These are phyloP conservation scores for Yamagishiella unicocca DNA, from an alignment of 139 green algal genomes.

Conservation along the genomic window DNA sequence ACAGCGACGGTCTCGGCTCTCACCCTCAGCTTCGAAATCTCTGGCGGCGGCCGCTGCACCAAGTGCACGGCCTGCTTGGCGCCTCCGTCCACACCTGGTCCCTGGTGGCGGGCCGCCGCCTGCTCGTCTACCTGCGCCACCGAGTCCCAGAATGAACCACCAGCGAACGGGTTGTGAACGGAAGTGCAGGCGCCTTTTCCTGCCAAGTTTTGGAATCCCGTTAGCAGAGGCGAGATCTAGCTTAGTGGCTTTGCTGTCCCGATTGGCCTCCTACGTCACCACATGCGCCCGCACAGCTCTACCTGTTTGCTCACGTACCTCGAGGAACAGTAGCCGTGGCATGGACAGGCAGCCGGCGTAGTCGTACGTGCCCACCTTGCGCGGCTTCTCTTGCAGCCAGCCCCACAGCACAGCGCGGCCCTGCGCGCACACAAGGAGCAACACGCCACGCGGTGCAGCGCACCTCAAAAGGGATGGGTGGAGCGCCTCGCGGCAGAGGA, in stretches of 20 bases:
- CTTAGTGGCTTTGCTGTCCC: no score
- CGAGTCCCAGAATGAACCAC: no score
- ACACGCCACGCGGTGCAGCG: no score
- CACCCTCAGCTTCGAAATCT: constrained; percentile 35
- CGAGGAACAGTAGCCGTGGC: constrained; percentile 76
- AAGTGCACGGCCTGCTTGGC: background rate
- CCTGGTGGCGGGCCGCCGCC: background rate
- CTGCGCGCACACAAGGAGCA: no score
- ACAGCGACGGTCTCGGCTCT: background rate
- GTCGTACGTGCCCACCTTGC: constrained; percentile 72
- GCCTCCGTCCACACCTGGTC: background rate
- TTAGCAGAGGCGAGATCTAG: no score
- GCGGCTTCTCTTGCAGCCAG: constrained; percentile 89
- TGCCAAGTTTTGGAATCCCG: no score
- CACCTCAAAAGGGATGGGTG: no score
- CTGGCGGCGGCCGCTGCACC: constrained; percentile 47
- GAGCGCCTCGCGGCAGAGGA: no score
- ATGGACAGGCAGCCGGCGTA: constrained; percentile 90
- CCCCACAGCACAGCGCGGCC: constrained; percentile 86
- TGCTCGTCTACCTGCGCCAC: background rate
- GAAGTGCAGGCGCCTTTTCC: no score
- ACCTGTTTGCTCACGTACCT: constrained; percentile 17
- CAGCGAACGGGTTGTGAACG: no score
- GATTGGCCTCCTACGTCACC: no score
- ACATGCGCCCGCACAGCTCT: no score